phyloP scores from a whole-genome alignment of 805 yeast species.

The Grigorovia transvaalensis region DNA sequence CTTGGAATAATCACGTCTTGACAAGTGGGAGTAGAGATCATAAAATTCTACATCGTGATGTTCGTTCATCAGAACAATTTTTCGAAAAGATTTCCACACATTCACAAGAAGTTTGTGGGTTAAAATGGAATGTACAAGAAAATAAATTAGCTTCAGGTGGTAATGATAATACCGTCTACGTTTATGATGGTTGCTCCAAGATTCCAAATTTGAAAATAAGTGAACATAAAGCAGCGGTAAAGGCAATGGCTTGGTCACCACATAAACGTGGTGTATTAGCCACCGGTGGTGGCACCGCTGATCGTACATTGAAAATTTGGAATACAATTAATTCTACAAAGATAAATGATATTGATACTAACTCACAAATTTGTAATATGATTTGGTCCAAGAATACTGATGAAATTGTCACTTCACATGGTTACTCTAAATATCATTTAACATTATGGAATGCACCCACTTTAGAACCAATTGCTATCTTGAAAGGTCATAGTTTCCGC shows the following conservation, averaged over 20 bases:
- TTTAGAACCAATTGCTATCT: slow-evolving; percentile 82
- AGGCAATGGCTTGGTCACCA: slow-evolving; percentile 96
- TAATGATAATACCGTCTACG: slow-evolving; percentile 73
- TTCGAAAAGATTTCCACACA: slow-evolving; percentile 64
- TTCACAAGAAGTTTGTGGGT: slow-evolving; percentile 92
- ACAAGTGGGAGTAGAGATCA: slow-evolving; percentile 84
- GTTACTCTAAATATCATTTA: slow-evolving; percentile 82
- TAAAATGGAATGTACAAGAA: slow-evolving; percentile 86
- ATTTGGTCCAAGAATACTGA: slow-evolving; percentile 88
- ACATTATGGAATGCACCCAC: slow-evolving; percentile 90
- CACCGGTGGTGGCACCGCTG: slow-evolving; percentile 96
- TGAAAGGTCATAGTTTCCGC: slow-evolving; percentile 89
- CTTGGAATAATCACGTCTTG: slow-evolving; percentile 89
- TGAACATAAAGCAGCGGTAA: slow-evolving; percentile 91
- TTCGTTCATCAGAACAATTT: slow-evolving; percentile 74
- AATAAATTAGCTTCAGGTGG: slow-evolving; percentile 93
- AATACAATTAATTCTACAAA: slow-evolving; percentile 71
- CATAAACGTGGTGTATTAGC: slow-evolving; percentile 91
- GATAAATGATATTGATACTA: slow-evolving; percentile 78
- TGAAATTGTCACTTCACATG: slow-evolving; percentile 91
- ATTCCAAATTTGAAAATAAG: slow-evolving; percentile 61
- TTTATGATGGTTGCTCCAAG: slow-evolving; percentile 72
- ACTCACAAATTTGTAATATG: slow-evolving; percentile 91
- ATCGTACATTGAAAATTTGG: slow-evolving; percentile 84
- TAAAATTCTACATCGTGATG: slow-evolving; percentile 80